Base-by-base conservation (phyloP, 352 stramenopile species). In the Globisporangium viniferum region DNA sequence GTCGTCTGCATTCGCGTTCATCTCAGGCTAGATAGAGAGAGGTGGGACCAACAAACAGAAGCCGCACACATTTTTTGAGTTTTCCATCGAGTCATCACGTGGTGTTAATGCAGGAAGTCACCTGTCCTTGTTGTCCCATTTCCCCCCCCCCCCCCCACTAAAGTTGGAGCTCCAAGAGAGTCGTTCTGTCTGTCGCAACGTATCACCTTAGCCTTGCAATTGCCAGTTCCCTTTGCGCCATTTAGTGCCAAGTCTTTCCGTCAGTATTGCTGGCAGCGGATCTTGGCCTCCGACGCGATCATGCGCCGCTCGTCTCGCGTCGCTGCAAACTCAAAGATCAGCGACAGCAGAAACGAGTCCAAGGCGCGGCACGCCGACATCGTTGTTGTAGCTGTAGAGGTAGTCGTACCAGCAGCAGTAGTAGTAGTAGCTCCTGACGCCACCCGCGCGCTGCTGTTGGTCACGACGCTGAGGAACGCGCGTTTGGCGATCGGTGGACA, bases 1-100 rank as follows among this genome's bases (percentile, higher is more conserved):
- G 46, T 66, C 77, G 9, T 89, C 81, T 46, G 82, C 84, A 71
- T 89, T 89, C 55, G 84, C 79, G 9, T 89, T 89, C 67, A 89
- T 89, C 41, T 86, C 74, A 6, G 84, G 77, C 59, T 79, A 56
- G 9, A 33, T 22, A 20, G 24, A 57, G 3, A 22, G 20, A 56
- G 49, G 48, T 46, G 33, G 29, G 49, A 56, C 49, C 31, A 33
- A 36, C 44, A 51, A 20, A 22, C 18, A 24, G 39, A 51, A 51
- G 18, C 15, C 7, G 8, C 20, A 20, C 7, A 20, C 14, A 33
- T n/a, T n/a, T 36, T 39, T 36, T 20, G 14, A 33, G 51, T 33
- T 35, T 58, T 58, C 15, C 31, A 12, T 27, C 1, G 54, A 49
- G 59, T 48, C 14, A 1, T 15, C 41, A 49, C 10, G 5, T 49